A percentile compares a stretch with the other conserved stretches of the same genome.
phyloP scores from a whole-genome alignment of 2,329 filamentous ascomycete species.

The Dothideomycetes sp. region DNA sequence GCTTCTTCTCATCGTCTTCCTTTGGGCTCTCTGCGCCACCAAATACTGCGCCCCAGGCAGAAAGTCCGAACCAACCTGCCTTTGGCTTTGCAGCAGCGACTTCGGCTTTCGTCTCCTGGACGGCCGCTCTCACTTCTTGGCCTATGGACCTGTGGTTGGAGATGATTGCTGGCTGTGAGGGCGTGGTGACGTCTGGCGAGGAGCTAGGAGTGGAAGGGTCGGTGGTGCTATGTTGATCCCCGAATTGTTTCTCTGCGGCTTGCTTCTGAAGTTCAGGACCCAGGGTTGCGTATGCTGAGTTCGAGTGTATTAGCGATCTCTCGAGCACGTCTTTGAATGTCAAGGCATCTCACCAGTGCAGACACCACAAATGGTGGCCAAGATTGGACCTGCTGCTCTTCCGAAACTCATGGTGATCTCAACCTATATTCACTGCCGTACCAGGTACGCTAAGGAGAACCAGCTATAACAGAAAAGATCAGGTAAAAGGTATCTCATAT shows the following conservation, averaged over 20 bases:
- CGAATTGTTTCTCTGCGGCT: constrained; percentile 15
- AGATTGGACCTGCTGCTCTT: constrained; percentile 4
- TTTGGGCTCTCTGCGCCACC: constrained; percentile 7
- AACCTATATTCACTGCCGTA: no score
- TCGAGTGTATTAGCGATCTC: background rate
- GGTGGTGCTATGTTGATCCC: constrained; percentile 13
- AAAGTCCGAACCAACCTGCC: constrained; percentile 10
- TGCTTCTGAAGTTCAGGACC: constrained; percentile 19
- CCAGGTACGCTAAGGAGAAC: no score
- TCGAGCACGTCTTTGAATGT: no score
- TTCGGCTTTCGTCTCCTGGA: constrained; percentile 4
- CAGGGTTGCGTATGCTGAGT: constrained; percentile 17
- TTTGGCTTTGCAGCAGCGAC: constrained; percentile 4
- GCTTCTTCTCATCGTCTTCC: background rate
- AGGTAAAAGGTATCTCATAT: no score
- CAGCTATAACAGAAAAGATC: no score
- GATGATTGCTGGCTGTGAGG: constrained; percentile 9
- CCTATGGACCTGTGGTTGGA: constrained; percentile 7
- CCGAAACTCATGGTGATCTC: background rate
- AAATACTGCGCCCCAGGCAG: constrained; percentile 4
- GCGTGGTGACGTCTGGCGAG: no score
- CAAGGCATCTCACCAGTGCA: constrained; percentile 13
- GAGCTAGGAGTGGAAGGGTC: no score
- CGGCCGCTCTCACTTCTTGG: constrained; percentile 2
- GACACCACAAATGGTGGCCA: constrained; percentile 13